Conservation (phyloP, 768 basidiomycete species). For the Hemileccinum impolitum region DNA sequence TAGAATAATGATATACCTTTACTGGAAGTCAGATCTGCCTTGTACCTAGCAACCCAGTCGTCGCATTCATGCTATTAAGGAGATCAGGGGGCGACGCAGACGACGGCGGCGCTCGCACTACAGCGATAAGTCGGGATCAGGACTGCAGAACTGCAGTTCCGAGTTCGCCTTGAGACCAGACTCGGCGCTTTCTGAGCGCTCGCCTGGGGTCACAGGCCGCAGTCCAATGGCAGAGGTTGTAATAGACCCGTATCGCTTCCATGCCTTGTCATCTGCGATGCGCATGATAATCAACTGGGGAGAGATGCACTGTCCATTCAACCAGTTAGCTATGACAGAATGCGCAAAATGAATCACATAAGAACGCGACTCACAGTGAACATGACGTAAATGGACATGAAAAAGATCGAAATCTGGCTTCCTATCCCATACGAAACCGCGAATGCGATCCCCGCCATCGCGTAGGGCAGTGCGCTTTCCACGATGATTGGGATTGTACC, state of each 20-base stretch:
- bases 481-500: constrained; percentile 4
- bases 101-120: no score
- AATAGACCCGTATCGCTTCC: background rate
- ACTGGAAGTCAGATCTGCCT: no score
- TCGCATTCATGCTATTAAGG: background rate
- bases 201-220: no score
- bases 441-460: constrained; percentile 7
- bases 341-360: background rate
- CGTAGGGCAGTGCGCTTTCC: constrained; percentile 13
- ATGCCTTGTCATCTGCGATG: constrained; percentile 6
- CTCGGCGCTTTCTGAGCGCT: background rate
- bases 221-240: background rate
- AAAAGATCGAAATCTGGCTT: constrained; percentile 3
- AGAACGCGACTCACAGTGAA: constrained; percentile 5
- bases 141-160: background rate
- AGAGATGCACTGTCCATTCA: constrained; percentile 5
- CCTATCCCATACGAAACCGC: constrained; percentile 5
- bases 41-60: background rate
- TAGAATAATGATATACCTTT: no score
- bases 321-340: background rate
- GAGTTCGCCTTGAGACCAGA: background rate
- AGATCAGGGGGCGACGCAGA: no score
- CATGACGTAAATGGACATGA: constrained; percentile 10
- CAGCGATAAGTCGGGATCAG: background rate
- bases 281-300: constrained; percentile 12